Evolutionary conservation across 2,329 filamentous ascomycete genomes (phyloP), one percentile per base, ranked within the genome.

Genomic region (Periconia sp.): DNA sequence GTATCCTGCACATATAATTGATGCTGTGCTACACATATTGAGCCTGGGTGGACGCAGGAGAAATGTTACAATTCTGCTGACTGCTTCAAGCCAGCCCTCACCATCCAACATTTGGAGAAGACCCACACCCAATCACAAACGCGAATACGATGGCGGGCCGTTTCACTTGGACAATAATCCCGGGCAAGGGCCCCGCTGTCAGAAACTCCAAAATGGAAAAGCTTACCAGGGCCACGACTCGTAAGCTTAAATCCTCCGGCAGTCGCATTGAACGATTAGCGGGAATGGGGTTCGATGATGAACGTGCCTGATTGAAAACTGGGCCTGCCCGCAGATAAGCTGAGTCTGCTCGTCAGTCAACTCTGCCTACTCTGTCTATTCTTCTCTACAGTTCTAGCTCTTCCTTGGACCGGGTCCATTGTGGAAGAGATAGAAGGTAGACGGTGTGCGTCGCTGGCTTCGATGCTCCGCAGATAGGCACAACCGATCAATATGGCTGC

Each of bases 401-500:
- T 27, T 27, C 23, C 8, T 27, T 27, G 23, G 23, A 27, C 23
- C n/a, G 23, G 23, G 23, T 27, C 23, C 23, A 27, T 3, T 27
- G 23, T 5, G 23, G 23, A 8, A 5, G 23, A 27, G 23, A 27
- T 27, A 27, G 23, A 14, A 15, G 13, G 14, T 48, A 19, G 23
- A 27, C 23, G 8, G 19, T 3, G 13, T 45, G 31, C 23, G 33
- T 43, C 33, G 33, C 19, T 10, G 43, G 33, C 31, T 51, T 23
- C 49, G 31, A 46, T 35, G 43, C 20, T 17, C 8, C 18, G 15
- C 20, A 46, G 17, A n/a, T 41, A 30, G 9, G 14, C 11, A 37
- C 31, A 37, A 37, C 10, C 33, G 15, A 37, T 14, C 11, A 53
- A 44, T 19, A 62, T 65, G 59, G 45, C 58, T 35, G 55, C 46